A percentile compares a stretch with the other conserved stretches of the same genome.
Conservation (phyloP, 306 rosid genomes). For the Prunus mongolica region DNA sequence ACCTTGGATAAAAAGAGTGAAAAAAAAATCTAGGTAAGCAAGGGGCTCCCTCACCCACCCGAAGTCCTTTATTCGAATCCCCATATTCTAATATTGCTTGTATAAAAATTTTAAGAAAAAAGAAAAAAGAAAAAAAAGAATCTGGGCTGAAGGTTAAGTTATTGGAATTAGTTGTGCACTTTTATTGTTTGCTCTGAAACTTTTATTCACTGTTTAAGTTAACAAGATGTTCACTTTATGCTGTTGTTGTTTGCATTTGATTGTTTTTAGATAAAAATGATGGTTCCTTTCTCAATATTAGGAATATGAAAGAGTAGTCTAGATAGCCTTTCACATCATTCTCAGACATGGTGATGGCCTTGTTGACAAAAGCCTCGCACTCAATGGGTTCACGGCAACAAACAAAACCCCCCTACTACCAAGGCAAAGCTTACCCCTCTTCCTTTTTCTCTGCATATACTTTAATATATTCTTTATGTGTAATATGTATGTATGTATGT, state of each 20-base stretch:
- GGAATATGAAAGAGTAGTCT: not conserved
- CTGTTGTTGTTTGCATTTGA: not conserved
- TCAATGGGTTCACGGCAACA: not conserved
- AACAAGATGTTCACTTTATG: not conserved
- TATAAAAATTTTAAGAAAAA: too few relatives aligned
- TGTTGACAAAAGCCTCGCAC: conserved; percentile 42
- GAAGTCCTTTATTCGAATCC: too few relatives aligned
- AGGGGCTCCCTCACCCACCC: too few relatives aligned
- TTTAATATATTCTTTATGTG: not conserved
- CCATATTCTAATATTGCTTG: too few relatives aligned
- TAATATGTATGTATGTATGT: too few relatives aligned
- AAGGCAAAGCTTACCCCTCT: not conserved
- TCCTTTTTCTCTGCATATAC: conserved; percentile 31
- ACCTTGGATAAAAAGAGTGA: too few relatives aligned
- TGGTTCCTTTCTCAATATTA: not conserved
- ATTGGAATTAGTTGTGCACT: not conserved
- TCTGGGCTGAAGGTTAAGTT: not conserved
- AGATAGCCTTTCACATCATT: conserved; percentile 52
- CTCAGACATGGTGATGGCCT: conserved; percentile 57
- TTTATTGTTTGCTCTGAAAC: not conserved
- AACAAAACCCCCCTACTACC: not conserved
- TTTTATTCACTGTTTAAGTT: not conserved
- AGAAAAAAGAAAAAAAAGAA: too few relatives aligned
- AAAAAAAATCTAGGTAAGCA: too few relatives aligned
- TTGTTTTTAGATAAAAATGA: not conserved